Conservation (phyloP, 2,329 filamentous ascomycete genomes). For the Nigrograna mackinnonii region DNA sequence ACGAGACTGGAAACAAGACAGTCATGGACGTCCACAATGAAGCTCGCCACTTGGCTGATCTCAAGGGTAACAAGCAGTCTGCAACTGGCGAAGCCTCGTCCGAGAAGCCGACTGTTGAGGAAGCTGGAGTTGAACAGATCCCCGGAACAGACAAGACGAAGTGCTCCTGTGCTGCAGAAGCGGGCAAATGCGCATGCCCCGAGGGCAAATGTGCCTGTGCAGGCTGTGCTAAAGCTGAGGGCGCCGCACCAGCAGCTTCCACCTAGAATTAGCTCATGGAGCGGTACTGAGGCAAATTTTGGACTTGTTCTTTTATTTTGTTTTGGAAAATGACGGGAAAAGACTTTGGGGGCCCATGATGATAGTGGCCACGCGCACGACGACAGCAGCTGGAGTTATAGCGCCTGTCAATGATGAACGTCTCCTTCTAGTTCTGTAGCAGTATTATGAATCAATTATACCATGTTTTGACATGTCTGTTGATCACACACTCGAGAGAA, state of each 20-base stretch:
- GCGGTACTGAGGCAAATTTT: no score
- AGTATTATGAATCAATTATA: no score
- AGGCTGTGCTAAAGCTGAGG: slow-evolving; percentile 47
- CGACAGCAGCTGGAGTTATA: no score
- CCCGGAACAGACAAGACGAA: slow-evolving; percentile 46
- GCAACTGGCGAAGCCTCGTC: slow-evolving; percentile 11
- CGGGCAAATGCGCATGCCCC: slow-evolving; percentile 49
- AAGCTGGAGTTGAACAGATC: slow-evolving; percentile 44
- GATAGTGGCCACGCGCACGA: no score
- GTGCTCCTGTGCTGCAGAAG: slow-evolving; percentile 52
- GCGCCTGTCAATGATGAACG: no score
- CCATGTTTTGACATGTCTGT: no score
- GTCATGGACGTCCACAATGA: slow-evolving; percentile 93
- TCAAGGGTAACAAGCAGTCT: slow-evolving; percentile 70
- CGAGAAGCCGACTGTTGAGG: slow-evolving; percentile 37
- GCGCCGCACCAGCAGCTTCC: slow-evolving; percentile 9
- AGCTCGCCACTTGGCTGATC: slow-evolving; percentile 81
- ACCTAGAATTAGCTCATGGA: no score
- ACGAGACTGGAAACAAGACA: slow-evolving; percentile 81
- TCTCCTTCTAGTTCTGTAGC: no score
- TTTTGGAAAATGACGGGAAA: no score
- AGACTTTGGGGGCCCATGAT: no score
- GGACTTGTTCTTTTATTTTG: no score
- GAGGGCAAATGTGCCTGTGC: slow-evolving; percentile 52
- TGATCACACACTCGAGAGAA: no score